These are phyloP conservation scores for Hypoxylon sp. DNA, from an alignment of 2,329 filamentous ascomycete species.

Conservation along the genomic window DNA sequence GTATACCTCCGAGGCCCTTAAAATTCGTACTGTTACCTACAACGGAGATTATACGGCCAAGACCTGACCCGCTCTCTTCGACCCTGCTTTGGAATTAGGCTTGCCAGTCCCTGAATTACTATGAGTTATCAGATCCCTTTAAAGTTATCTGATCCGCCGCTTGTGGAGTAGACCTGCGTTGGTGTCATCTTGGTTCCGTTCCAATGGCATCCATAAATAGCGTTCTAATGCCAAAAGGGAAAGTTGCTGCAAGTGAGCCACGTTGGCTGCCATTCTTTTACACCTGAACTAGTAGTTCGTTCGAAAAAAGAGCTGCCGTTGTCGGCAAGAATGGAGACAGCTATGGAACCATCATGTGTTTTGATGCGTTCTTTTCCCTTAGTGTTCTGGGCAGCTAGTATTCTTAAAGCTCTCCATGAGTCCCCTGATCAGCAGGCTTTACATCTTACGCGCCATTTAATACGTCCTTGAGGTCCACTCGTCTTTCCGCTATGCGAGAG, in stretches of 20 bases:
- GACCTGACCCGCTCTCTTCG: slow-evolving; percentile 12
- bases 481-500: slow-evolving; percentile 6
- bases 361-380: slow-evolving; percentile 19
- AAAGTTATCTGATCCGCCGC: slow-evolving; percentile 46
- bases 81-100: too few relatives aligned
- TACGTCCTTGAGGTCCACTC: slow-evolving; percentile 8
- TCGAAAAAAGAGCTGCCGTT: slow-evolving; percentile 29
- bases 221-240: slow-evolving; percentile 35
- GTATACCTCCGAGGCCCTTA: slow-evolving; percentile 15
- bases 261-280: slow-evolving; percentile 18
- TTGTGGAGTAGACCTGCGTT: slow-evolving; percentile 34
- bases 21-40: slow-evolving; percentile 7
- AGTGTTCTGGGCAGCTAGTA: slow-evolving; percentile 21
- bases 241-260: slow-evolving; percentile 31
- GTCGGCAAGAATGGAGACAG: slow-evolving; percentile 38
- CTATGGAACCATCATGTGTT: slow-evolving; percentile 29
- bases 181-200: slow-evolving; percentile 36
- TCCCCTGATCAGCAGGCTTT: slow-evolving; percentile 21
- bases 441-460: slow-evolving; percentile 15
- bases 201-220: slow-evolving; percentile 24
- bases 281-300: slow-evolving; percentile 24
- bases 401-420: slow-evolving; percentile 13
- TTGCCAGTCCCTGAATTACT: too few relatives aligned
- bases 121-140: slow-evolving; percentile 45
- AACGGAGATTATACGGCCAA: slow-evolving; percentile 15